These are phyloP conservation scores for Fomitopsis pulvina DNA, from an alignment of 768 basidiomycete genomes.

Conservation along the genomic window DNA sequence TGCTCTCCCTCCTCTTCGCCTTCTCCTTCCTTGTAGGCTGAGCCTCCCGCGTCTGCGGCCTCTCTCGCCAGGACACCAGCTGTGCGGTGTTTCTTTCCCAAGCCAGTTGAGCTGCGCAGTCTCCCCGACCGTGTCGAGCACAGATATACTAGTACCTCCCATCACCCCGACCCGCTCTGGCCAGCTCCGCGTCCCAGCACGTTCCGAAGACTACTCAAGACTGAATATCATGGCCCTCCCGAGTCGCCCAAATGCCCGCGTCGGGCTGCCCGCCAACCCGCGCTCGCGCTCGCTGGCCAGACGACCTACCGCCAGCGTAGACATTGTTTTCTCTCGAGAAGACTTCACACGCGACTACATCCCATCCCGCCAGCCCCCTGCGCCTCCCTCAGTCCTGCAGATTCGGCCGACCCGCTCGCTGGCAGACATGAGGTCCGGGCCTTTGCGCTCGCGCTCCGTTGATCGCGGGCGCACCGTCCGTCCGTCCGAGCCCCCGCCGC, in stretches of 20 bases:
- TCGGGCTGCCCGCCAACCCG: slow-evolving; percentile 35
- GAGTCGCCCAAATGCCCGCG: slow-evolving; percentile 16
- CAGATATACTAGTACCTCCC: not conserved
- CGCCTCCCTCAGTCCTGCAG: slow-evolving; percentile 5
- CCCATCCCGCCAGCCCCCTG: slow-evolving; percentile 1
- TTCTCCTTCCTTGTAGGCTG: slow-evolving; percentile 14
- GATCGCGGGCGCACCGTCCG: not conserved
- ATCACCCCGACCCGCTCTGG: not conserved
- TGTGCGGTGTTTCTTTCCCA: slow-evolving; percentile 2
- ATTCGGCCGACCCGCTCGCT: slow-evolving; percentile 18
- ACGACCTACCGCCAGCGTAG: slow-evolving; percentile 5
- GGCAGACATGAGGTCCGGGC: not conserved
- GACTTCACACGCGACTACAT: slow-evolving; percentile 13
- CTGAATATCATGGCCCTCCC: slow-evolving; percentile 15
- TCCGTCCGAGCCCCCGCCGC: slow-evolving; percentile 7
- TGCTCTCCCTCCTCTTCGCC: slow-evolving; percentile 3
- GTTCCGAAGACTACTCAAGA: not conserved
- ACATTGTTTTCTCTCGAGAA: slow-evolving; percentile 6
- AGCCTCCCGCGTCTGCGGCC: slow-evolving; percentile 1
- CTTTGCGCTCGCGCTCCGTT: slow-evolving; percentile 2
- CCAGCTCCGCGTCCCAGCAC: not conserved
- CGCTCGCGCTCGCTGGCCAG: slow-evolving; percentile 26
- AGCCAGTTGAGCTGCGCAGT: slow-evolving; percentile 14
- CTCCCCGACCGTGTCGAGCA: not conserved
- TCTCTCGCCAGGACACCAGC: slow-evolving; percentile 1